Conservation (phyloP, 1,139 yeast genomes). For the Diutina catenulata region DNA sequence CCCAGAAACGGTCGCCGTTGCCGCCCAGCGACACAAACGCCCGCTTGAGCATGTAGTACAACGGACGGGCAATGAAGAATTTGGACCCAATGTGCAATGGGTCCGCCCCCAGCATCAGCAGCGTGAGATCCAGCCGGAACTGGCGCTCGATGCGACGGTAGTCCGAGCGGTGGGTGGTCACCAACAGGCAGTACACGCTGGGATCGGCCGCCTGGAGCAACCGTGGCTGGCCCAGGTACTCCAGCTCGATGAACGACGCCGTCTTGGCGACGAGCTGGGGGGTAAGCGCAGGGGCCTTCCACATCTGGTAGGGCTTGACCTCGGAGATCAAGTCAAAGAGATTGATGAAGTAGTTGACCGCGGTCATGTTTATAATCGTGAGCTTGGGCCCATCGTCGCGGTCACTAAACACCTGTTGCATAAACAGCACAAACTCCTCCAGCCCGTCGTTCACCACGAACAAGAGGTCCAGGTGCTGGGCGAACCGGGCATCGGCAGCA, state of each 20-base stretch:
- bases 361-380: constrained; percentile 29
- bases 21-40: not conserved
- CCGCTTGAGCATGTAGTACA: not conserved
- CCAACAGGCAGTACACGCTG: not conserved
- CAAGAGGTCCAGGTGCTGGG: constrained; percentile 15
- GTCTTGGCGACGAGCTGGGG: not conserved
- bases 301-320: constrained; percentile 26
- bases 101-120: constrained; percentile 4
- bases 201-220: too few relatives aligned
- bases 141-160: not conserved
- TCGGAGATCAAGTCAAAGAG: constrained; percentile 25
- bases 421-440: constrained; percentile 16
- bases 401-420: constrained; percentile 10
- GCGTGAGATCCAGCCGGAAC: not conserved
- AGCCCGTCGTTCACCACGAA: constrained; percentile 34
- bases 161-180: not conserved
- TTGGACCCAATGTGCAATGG: constrained; percentile 1
- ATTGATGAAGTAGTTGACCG: constrained; percentile 29
- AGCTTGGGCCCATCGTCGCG: constrained; percentile 15
- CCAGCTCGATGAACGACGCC: not conserved
- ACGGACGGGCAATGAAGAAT: not conserved
- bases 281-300: constrained; percentile 24
- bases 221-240: not conserved
- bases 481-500: constrained; percentile 6
- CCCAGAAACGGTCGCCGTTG: not conserved